Conservation (phyloP, 2,329 filamentous ascomycete species). For the Aspergillus tanneri region DNA sequence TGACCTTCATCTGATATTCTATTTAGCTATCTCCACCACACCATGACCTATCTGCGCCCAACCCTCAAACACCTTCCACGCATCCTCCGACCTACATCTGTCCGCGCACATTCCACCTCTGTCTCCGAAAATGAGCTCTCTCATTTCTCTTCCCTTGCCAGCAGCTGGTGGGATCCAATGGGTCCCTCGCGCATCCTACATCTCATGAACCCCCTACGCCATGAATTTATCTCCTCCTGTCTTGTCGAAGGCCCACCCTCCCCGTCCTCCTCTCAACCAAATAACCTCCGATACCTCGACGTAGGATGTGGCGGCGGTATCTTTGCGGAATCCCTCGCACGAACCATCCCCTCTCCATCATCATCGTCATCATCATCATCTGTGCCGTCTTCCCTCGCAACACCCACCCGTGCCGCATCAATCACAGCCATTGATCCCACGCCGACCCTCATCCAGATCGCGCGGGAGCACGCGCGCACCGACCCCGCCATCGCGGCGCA, state of each 20-base stretch:
- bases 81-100: slow-evolving; percentile 1
- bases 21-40: no score
- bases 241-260: slow-evolving; percentile 54
- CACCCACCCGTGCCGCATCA: slow-evolving; percentile 40
- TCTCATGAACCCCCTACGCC: slow-evolving; percentile 95
- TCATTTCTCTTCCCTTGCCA: slow-evolving; percentile 91
- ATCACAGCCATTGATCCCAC: slow-evolving; percentile 50
- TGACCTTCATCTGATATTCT: no score
- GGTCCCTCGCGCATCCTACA: slow-evolving; percentile 89
- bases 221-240: slow-evolving; percentile 83
- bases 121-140: slow-evolving; percentile 87
- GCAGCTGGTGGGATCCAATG: slow-evolving; percentile 95
- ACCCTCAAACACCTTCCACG: slow-evolving; percentile 8
- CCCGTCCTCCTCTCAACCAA: slow-evolving; percentile 27
- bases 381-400: no score
- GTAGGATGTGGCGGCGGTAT: slow-evolving; percentile 95
- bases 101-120: slow-evolving; percentile 47
- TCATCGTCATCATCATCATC: no score
- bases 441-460: slow-evolving; percentile 56
- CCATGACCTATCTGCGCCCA: slow-evolving; percentile 15
- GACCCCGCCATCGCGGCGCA: slow-evolving; percentile 65
- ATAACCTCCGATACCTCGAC: slow-evolving; percentile 68
- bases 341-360: slow-evolving; percentile 36
- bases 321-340: slow-evolving; percentile 70
- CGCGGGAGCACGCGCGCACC: slow-evolving; percentile 68